Percentiles rank a stretch among this genome's conserved stretches.
These are phyloP conservation scores for Yamadazyma sp. DNA, from an alignment of 1,139 yeast species.

Conservation along the genomic window DNA sequence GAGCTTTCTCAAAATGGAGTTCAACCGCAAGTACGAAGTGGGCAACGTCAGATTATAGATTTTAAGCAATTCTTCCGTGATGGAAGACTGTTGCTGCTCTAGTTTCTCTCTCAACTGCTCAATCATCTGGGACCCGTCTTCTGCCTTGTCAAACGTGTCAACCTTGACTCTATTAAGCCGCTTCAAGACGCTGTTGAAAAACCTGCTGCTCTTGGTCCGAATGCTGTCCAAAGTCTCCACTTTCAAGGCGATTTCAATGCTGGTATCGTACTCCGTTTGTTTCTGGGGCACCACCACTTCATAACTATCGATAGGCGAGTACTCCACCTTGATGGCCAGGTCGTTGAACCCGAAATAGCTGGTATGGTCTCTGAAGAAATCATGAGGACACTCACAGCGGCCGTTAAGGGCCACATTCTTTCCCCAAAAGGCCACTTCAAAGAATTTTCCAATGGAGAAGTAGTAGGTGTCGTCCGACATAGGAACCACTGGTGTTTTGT, in stretches of 20 bases:
- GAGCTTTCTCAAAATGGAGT: constrained; percentile 64
- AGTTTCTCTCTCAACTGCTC: constrained; percentile 58
- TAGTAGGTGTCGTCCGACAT: constrained; percentile 90
- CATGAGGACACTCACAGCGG: constrained; percentile 58
- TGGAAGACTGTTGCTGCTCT: constrained; percentile 47
- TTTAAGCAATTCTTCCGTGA: constrained; percentile 47
- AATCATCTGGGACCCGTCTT: constrained; percentile 62
- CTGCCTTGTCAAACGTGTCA: constrained; percentile 75
- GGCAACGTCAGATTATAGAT: constrained; percentile 60
- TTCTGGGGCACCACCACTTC: constrained; percentile 80
- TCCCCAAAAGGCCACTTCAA: constrained; percentile 87
- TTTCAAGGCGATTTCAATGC: constrained; percentile 68
- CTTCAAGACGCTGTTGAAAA: constrained; percentile 72
- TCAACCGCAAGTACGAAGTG: constrained; percentile 67
- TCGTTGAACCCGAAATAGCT: constrained; percentile 85
- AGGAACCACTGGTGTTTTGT: constrained; percentile 75
- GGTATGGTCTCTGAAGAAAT: constrained; percentile 75
- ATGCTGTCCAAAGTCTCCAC: constrained; percentile 60
- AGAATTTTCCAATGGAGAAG: constrained; percentile 87
- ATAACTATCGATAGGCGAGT: constrained; percentile 68
- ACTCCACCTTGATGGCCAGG: constrained; percentile 76
- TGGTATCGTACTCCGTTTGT: constrained; percentile 70
- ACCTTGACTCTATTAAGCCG: constrained; percentile 78
- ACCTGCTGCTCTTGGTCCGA: constrained; percentile 50
- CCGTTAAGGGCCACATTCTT: constrained; percentile 31